Conservation (phyloP, 2,329 filamentous ascomycete genomes). For the Ciborinia camelliae region DNA sequence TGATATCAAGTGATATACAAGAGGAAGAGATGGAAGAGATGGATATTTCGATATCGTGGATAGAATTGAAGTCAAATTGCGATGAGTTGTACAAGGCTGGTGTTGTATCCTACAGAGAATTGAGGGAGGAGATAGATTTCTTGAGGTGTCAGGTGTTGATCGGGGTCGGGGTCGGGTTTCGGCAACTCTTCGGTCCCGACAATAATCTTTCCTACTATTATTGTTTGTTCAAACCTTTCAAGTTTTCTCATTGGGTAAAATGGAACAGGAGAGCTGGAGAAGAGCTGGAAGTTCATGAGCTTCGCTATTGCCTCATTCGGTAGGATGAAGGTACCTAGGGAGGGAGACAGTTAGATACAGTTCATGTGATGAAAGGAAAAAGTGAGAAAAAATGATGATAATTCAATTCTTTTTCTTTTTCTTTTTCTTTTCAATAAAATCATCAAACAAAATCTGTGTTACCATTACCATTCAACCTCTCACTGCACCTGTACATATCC, state of each 20-base stretch:
- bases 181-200: conserved; percentile 8
- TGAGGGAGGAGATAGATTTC: too few species aligned
- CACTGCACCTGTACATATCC: neutral
- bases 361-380: neutral
- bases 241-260: neutral
- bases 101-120: too few species aligned
- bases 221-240: neutral
- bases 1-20: neutral
- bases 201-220: neutral
- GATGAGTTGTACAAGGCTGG: neutral
- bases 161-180: neutral
- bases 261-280: neutral
- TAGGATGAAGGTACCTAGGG: neutral
- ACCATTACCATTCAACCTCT: neutral
- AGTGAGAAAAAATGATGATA: neutral
- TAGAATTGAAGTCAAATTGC: too few species aligned
- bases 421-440: too few species aligned
- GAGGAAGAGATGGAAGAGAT: too few species aligned
- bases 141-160: neutral
- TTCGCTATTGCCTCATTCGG: neutral
- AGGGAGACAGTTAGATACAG: neutral
- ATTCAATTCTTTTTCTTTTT: neutral
- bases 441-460: neutral
- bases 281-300: neutral
- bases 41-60: neutral